phyloP scores from a whole-genome alignment of 306 rosid species.

The Dicorynia guianensis region DNA sequence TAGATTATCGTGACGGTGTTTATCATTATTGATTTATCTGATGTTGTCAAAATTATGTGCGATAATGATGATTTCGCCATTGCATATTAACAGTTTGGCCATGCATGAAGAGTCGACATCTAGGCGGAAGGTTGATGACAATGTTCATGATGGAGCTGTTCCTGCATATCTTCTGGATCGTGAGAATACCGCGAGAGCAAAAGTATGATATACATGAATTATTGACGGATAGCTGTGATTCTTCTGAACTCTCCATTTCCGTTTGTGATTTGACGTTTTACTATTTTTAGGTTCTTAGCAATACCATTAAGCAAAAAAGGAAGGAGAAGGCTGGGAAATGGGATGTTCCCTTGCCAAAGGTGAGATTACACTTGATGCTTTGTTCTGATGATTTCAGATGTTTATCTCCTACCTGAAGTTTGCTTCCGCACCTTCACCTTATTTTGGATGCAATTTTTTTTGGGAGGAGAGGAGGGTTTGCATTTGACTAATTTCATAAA shows the following conservation, averaged over 20 bases:
- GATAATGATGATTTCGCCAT: not conserved
- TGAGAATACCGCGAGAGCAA: slow-evolving; percentile 80
- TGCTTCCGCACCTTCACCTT: not conserved
- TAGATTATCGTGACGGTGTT: not conserved
- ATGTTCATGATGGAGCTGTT: slow-evolving; percentile 81
- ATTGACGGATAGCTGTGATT: not conserved
- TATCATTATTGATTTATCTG: not conserved
- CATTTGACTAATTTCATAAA: not conserved
- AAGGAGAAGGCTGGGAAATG: slow-evolving; percentile 98
- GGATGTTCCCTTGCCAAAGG: slow-evolving; percentile 98
- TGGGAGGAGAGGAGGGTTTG: no score
- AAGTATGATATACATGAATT: slow-evolving; percentile 49
- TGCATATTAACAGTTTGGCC: slow-evolving; percentile 60
- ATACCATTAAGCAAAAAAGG: slow-evolving; percentile 91
- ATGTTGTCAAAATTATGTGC: slow-evolving; percentile 13
- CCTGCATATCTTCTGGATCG: slow-evolving; percentile 92
- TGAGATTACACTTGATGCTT: slow-evolving; percentile 30
- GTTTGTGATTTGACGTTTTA: slow-evolving; percentile 26
- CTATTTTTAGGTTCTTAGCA: slow-evolving; percentile 75
- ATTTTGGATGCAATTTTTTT: no score
- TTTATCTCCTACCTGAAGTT: not conserved
- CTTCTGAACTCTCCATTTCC: not conserved
- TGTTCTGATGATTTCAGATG: not conserved
- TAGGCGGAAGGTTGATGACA: slow-evolving; percentile 85
- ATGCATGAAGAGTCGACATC: slow-evolving; percentile 89